These are phyloP conservation scores for Mercurialis annua DNA, from an alignment of 345 rosid genomes.

Conservation along the genomic window DNA sequence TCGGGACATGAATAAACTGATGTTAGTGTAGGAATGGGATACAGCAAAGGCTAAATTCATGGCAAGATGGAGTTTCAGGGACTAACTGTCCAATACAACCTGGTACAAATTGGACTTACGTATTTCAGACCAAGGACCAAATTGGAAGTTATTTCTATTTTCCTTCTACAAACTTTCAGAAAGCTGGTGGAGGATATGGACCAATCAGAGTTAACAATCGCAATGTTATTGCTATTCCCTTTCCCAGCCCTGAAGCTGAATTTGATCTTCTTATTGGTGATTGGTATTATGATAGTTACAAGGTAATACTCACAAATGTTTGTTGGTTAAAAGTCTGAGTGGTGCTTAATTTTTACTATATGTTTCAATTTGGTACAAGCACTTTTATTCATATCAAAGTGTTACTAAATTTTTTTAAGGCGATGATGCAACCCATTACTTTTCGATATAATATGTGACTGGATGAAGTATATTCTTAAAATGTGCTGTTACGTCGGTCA, in stretches of 20 bases:
- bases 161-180: slow-evolving; percentile 61
- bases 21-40: slow-evolving; percentile 54
- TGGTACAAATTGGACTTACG: slow-evolving; percentile 83
- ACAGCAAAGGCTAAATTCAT: slow-evolving; percentile 75
- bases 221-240: slow-evolving; percentile 63
- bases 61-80: slow-evolving; percentile 92
- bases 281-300: slow-evolving; percentile 39
- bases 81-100: slow-evolving; percentile 86
- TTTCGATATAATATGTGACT: no score
- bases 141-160: slow-evolving; percentile 83
- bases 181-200: slow-evolving; percentile 80
- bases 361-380: no score
- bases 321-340: no score
- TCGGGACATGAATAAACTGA: neutral
- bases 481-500: no score
- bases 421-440: no score
- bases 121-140: slow-evolving; percentile 85
- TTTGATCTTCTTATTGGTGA: slow-evolving; percentile 69
- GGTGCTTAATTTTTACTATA: no score
- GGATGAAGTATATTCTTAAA: no score
- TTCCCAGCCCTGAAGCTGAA: slow-evolving; percentile 67
- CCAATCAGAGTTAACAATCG: slow-evolving; percentile 70
- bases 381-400: no score
- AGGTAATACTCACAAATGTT: no score
- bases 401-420: no score